Base-by-base conservation (phyloP, 441 rosid genomes). In the Theobroma grandiflorum region DNA sequence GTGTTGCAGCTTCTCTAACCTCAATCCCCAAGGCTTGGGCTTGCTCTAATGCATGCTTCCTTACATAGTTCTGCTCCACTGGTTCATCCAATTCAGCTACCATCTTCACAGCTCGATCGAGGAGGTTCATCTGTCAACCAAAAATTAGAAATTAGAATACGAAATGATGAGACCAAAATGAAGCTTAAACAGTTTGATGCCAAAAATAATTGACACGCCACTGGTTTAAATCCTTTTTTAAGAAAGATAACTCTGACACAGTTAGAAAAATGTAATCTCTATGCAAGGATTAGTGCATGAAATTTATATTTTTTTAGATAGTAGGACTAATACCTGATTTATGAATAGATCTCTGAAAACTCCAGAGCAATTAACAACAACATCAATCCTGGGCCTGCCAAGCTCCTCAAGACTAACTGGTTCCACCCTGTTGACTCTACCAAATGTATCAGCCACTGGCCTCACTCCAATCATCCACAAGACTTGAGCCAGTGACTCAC, bases 71-170 rank as follows among this genome's bases (percentile, higher is more conserved):
- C 72, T 88, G 92, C 20, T 94, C 98, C 5, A 73, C 83, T 4
- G 99, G 99, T 85, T 97, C 99, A 74, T 97, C 99, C 15, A 95
- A 89, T 79, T 95, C 99, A 42, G 99, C 99, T 59, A 97, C 97
- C 98, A 97, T 94, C 91, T 97, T 97, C 75, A 95, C 94, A 2
- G 98, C 99, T 3, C 98, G 94, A 81, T 97, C 99, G 22, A 97
- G 93, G 79, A 97, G 98, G 86, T 95, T 97, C 99, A 95, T 97
- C 98, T 94, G 91, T 42, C 26, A 55, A 53, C 40, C 78, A 79
- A 75, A 53, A 73, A 40, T 67, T 61, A 78, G 84, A 68, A 63
- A 76, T 33, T 49, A 64, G 50, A 49, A 59, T 40, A 74, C 0
- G 9, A 58, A 61, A 58, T 6, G 16, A 77, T 10, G 15, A 10